A percentile compares a stretch with the other conserved stretches of the same genome.
These are phyloP conservation scores for Exophiala dermatitidis DNA, from an alignment of 2,329 filamentous ascomycete species.

Conservation along the genomic window DNA sequence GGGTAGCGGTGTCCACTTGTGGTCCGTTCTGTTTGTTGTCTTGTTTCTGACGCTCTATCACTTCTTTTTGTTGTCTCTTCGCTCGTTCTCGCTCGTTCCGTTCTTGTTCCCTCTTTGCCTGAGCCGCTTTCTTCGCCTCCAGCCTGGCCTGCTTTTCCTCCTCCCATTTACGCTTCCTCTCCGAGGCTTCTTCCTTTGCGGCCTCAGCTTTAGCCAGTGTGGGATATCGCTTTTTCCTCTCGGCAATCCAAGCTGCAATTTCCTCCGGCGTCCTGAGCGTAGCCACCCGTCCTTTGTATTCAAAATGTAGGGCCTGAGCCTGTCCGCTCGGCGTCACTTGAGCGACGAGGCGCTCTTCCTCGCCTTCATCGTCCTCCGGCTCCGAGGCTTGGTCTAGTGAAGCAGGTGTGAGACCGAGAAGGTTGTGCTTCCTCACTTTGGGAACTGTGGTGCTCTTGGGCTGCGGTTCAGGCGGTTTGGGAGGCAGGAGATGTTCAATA, in stretches of 20 bases:
- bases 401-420: slow-evolving; percentile 43
- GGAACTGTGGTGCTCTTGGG: slow-evolving; percentile 20
- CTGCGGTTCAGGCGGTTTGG: slow-evolving; percentile 11
- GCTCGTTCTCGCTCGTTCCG: slow-evolving; percentile 16
- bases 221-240: slow-evolving; percentile 72
- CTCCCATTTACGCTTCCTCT: slow-evolving; percentile 57
- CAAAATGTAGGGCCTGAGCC: slow-evolving; percentile 40
- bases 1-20: slow-evolving; percentile 3
- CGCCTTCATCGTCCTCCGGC: slow-evolving; percentile 37
- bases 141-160: slow-evolving; percentile 50
- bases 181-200: slow-evolving; percentile 37
- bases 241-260: slow-evolving; percentile 70
- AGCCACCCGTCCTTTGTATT: slow-evolving; percentile 50
- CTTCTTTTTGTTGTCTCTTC: slow-evolving; percentile 2
- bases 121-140: slow-evolving; percentile 35
- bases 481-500: slow-evolving; percentile 20
- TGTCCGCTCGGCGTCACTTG: slow-evolving; percentile 28
- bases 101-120: slow-evolving; percentile 27
- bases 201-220: slow-evolving; percentile 60
- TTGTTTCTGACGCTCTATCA: background rate
- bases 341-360: slow-evolving; percentile 35
- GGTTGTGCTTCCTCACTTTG: slow-evolving; percentile 40
- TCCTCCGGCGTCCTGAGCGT: slow-evolving; percentile 55
- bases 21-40: slow-evolving; percentile 1
- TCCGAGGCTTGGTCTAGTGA: slow-evolving; percentile 41